Conservation (phyloP, 208 protist genomes). For the Crithidia bombi region DNA sequence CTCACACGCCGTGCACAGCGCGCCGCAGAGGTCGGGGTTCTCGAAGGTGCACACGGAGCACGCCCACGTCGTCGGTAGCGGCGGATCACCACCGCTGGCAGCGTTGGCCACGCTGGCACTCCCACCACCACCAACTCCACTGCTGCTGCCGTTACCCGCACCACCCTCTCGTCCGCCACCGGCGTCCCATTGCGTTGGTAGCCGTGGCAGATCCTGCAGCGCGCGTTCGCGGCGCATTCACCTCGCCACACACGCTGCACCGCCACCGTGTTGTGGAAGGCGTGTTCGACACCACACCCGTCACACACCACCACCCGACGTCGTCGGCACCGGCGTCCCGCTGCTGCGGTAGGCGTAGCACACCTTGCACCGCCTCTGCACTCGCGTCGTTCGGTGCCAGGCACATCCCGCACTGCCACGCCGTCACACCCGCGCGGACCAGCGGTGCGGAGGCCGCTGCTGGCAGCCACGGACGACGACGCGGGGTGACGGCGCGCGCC, state of each 20-base stretch:
- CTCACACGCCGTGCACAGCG: conserved; percentile 75
- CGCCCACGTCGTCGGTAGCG: conserved; percentile 46
- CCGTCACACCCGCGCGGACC: conserved; percentile 28
- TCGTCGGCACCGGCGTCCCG: conserved; percentile 38
- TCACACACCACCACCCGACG: not conserved
- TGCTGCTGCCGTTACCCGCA: too few relatives aligned
- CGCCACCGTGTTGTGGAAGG: conserved; percentile 42
- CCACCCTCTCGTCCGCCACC: conserved; percentile 15
- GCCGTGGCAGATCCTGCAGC: conserved; percentile 65
- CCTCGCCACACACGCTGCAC: conserved; percentile 69
- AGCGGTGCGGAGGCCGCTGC: conserved; percentile 1
- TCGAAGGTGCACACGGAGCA: conserved; percentile 86
- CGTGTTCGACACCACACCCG: conserved; percentile 15
- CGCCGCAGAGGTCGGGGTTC: conserved; percentile 49
- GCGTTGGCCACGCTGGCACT: not conserved
- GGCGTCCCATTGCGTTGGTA: conserved; percentile 75
- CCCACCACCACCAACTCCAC: not conserved
- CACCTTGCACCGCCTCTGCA: conserved; percentile 53
- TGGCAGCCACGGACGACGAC: too few relatives aligned
- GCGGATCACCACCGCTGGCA: conserved; percentile 1
- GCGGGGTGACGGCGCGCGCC: too few relatives aligned
- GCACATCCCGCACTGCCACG: conserved; percentile 75
- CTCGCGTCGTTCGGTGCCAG: conserved; percentile 58
- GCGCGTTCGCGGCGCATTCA: conserved; percentile 42
- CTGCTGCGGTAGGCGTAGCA: conserved; percentile 58